Evolutionary conservation across 2,329 filamentous ascomycete genomes (phyloP).

Genomic region (Verruconis gallopava): DNA sequence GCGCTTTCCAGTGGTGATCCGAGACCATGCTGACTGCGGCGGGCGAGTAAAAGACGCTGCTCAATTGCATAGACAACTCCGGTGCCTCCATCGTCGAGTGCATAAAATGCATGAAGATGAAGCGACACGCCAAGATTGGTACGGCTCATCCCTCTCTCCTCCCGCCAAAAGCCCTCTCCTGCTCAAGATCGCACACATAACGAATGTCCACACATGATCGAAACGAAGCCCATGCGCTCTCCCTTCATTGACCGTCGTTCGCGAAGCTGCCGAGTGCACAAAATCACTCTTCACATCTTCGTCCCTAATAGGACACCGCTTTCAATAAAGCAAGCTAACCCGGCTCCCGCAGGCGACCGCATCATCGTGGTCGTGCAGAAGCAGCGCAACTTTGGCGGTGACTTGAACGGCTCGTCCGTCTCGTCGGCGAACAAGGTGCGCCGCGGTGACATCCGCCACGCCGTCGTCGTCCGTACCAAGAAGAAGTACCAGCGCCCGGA

Average conservation of each 20-base stretch:
- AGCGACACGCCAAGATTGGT: conserved; percentile 82
- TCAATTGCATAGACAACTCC: conserved; percentile 99
- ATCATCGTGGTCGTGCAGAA: conserved; percentile 98
- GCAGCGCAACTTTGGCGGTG: conserved; percentile 64
- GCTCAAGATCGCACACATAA: too few relatives aligned
- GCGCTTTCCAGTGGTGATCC: too few relatives aligned
- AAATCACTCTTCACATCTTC: not conserved
- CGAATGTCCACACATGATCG: too few relatives aligned
- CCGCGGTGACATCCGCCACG: conserved; percentile 90
- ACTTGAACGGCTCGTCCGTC: conserved; percentile 58
- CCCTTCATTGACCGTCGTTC: too few relatives aligned
- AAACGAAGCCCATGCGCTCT: too few relatives aligned
- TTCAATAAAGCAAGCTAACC: not conserved
- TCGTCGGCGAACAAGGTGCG: conserved; percentile 82
- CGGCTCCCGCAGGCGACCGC: conserved; percentile 61
- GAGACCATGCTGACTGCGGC: too few relatives aligned
- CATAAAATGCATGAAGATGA: conserved; percentile 82
- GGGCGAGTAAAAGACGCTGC: too few relatives aligned
- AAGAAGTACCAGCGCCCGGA: conserved; percentile 81
- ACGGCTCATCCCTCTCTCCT: conserved; percentile 21
- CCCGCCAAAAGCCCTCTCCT: not conserved
- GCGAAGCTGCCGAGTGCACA: too few relatives aligned
- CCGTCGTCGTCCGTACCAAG: conserved; percentile 81
- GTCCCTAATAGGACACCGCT: not conserved
- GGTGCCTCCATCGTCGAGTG: conserved; percentile 96